Base-by-base conservation (phyloP, 2,329 filamentous ascomycete species). In the Sporothrix variecibatus region DNA sequence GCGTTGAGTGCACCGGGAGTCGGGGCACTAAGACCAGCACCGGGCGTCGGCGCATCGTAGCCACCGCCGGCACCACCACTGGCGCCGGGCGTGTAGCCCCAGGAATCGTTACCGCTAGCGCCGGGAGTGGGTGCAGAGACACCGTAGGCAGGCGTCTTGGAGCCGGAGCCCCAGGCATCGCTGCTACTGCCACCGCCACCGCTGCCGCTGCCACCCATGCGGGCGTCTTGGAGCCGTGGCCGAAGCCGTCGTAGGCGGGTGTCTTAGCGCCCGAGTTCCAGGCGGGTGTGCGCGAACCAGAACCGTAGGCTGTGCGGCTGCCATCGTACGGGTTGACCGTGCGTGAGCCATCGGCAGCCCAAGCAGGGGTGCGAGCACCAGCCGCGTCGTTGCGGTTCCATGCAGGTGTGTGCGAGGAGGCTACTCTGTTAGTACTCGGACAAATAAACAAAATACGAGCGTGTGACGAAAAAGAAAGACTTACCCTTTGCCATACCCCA, bases 191-290 rank as follows among this genome's bases (percentile, higher is more conserved):
- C 26, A n/a, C 72, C 67, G 26, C 75, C 74, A 17, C 76, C 77
- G 17, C 80, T 78, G 17, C 74, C 53, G 20, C 74, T 49, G 40
- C 73, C 11, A 62, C 83, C 78, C 91, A 94, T 72, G 87, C 92
- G 62, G 88, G 91, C 15, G 89, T 92, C 79, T 90, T 92, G n/a
- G 89, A 91, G 8, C 92, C 91, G 73, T 88, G 86, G 72, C 87
- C 89, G 79, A 92, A 93, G 26, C 87, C 86, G 79, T 92, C 88
- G 17, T 86, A 85, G 26, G 89, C 89, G 72, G 93, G 85, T 0
- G 93, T 95, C 81, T 92, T 92, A 72, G 91, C 90, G 71, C 92
- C 93, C 1, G 94, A 92, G 74, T 91, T 91, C 93, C 93, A 95
- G 5, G 92, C 92, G 8, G 92, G 92, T 0, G 92, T 94, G 72